phyloP scores from a whole-genome alignment of 305 asterid genomes.

The Nicotiana rustica region DNA sequence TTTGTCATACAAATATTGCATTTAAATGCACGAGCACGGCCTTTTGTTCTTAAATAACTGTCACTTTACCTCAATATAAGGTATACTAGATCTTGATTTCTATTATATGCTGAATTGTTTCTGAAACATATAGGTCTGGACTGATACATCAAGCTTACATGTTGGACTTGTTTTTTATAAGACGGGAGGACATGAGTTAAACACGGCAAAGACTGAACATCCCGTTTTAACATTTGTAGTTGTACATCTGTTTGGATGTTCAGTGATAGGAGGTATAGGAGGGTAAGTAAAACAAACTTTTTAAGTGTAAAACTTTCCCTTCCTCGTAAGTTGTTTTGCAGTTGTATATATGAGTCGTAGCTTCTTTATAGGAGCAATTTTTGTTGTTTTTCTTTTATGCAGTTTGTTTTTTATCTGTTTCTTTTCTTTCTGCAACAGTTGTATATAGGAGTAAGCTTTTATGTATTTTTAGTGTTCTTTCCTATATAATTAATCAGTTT shows the following conservation, averaged over 20 bases:
- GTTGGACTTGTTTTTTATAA: background rate
- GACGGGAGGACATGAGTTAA: constrained; percentile 4
- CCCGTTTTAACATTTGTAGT: background rate
- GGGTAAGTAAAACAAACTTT: background rate
- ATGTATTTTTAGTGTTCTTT: background rate
- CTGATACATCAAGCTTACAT: background rate
- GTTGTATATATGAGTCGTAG: background rate
- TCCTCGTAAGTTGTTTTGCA: background rate
- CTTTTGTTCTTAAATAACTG: background rate
- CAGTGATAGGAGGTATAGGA: background rate
- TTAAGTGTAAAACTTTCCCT: background rate
- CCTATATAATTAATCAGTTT: too few relatives aligned
- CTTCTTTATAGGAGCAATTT: background rate
- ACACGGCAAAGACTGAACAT: too few relatives aligned
- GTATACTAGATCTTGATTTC: background rate
- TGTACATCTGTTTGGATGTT: background rate
- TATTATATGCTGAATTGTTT: background rate
- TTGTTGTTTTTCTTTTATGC: too few relatives aligned
- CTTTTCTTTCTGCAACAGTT: background rate
- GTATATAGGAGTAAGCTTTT: background rate
- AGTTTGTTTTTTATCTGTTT: background rate
- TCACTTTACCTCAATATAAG: background rate
- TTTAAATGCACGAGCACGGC: background rate
- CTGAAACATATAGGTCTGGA: constrained; percentile 5
- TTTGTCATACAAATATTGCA: background rate